A percentile compares a stretch with the other conserved stretches of the same genome.
Conservation (phyloP, 1,284 basidiomycete species). For the Ustilago xerochloae region DNA sequence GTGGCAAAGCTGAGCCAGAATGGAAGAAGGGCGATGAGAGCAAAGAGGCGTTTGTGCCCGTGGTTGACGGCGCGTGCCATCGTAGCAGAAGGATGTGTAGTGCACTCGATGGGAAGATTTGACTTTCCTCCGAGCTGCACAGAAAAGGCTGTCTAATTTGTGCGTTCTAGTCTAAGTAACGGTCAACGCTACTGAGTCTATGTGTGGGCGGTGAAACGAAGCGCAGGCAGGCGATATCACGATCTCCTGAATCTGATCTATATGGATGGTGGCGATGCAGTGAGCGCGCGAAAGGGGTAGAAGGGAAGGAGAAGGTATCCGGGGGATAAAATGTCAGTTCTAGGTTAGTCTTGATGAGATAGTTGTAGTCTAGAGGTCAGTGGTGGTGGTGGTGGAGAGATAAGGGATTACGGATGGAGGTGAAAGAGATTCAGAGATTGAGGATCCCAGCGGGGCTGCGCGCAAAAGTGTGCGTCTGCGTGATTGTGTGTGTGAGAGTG, state of each 20-base stretch:
- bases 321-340: neutral
- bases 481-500: neutral
- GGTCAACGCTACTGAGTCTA: slow-evolving; percentile 3
- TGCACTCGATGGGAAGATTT: neutral
- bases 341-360: neutral
- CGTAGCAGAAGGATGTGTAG: neutral
- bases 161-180: neutral
- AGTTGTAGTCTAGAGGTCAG: neutral
- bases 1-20: slow-evolving; percentile 46
- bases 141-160: neutral
- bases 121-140: neutral
- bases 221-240: neutral
- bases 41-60: slow-evolving; percentile 42
- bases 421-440: neutral
- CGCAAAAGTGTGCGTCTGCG: neutral
- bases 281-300: no score
- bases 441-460: neutral
- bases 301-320: neutral
- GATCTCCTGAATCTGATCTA: neutral
- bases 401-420: neutral
- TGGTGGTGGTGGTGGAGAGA: slow-evolving; percentile 5
- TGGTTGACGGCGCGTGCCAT: slow-evolving; percentile 28
- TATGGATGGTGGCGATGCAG: neutral
- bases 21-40: slow-evolving; percentile 47
- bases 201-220: neutral